phyloP scores from a whole-genome alignment of 2,329 filamentous ascomycete species.

The Trichophyton verrucosum region DNA sequence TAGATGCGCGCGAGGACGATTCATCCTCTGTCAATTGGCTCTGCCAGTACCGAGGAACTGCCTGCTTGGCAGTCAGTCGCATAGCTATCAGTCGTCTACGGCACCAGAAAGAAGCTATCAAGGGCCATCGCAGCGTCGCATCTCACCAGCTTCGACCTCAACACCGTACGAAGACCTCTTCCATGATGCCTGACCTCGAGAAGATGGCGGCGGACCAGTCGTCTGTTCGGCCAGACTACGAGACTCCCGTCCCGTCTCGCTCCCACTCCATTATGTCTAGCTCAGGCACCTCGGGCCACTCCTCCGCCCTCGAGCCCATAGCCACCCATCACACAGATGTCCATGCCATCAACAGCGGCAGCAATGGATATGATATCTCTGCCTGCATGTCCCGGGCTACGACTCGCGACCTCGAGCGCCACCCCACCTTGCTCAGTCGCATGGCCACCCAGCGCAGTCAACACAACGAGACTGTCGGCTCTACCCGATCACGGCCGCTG shows the following conservation, averaged over 20 bases:
- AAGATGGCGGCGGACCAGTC: slow-evolving; percentile 21
- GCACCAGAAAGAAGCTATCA: not conserved
- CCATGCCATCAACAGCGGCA: slow-evolving; percentile 10
- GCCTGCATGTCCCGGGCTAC: slow-evolving; percentile 21
- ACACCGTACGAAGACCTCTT: not conserved
- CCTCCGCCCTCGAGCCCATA: slow-evolving; percentile 17
- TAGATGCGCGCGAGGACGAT: too few species aligned
- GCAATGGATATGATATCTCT: not conserved
- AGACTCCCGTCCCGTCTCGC: slow-evolving; percentile 6
- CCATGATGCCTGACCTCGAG: slow-evolving; percentile 21
- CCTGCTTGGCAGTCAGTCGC: not conserved
- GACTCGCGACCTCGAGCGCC: slow-evolving; percentile 26
- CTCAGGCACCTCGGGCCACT: slow-evolving; percentile 16
- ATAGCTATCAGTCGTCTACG: not conserved
- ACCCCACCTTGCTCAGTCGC: slow-evolving; percentile 29
- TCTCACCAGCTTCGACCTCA: not conserved
- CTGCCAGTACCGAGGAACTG: not conserved
- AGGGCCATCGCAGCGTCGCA: not conserved
- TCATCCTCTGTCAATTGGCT: not conserved
- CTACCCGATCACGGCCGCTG: slow-evolving; percentile 18
- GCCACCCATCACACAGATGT: slow-evolving; percentile 10
- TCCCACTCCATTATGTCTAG: slow-evolving; percentile 9
- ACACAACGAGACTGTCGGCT: slow-evolving; percentile 31
- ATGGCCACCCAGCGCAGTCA: slow-evolving; percentile 32
- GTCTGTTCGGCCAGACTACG: slow-evolving; percentile 9